Conservation (phyloP, 1,284 basidiomycete species). For the Golubevia sp. region DNA sequence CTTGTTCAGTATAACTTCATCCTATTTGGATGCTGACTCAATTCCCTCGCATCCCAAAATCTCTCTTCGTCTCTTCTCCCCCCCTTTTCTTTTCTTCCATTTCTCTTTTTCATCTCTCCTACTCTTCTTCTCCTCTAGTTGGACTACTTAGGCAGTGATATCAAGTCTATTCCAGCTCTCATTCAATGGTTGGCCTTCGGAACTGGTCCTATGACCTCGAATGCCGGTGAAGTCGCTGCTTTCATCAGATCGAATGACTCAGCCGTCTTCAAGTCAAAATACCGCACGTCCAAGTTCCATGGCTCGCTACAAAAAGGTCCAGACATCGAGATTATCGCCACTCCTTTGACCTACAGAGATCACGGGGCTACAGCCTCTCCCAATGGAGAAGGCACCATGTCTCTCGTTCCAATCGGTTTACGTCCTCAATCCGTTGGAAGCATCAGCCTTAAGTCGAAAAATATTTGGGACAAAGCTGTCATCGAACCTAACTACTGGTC, state of each 20-base stretch:
- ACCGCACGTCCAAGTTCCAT: slow-evolving; percentile 36
- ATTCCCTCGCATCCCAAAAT: too few relatives aligned
- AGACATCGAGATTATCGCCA: slow-evolving; percentile 54
- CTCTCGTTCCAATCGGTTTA: slow-evolving; percentile 31
- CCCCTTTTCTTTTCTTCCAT: slow-evolving; percentile 64
- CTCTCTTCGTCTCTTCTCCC: slow-evolving; percentile 20
- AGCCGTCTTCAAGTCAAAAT: slow-evolving; percentile 33
- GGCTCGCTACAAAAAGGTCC: slow-evolving; percentile 43
- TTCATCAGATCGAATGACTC: slow-evolving; percentile 57
- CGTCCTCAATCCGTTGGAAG: slow-evolving; percentile 35
- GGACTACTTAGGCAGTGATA: slow-evolving; percentile 23
- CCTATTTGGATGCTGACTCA: too few relatives aligned
- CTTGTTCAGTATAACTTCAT: too few relatives aligned
- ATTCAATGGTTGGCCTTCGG: slow-evolving; percentile 32
- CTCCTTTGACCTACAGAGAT: slow-evolving; percentile 16
- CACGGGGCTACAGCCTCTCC: slow-evolving; percentile 22
- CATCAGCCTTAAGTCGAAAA: slow-evolving; percentile 28
- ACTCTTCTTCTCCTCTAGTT: slow-evolving; percentile 66
- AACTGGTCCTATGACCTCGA: slow-evolving; percentile 24
- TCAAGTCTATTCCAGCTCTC: slow-evolving; percentile 17
- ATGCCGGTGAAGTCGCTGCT: slow-evolving; percentile 50
- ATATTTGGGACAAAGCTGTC: slow-evolving; percentile 30
- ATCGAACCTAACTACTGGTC: slow-evolving; percentile 48
- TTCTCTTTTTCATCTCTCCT: slow-evolving; percentile 65
- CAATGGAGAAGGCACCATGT: slow-evolving; percentile 19